These are phyloP conservation scores for Glebionis coronaria DNA, from an alignment of 129 eudicot genomes.

Conservation along the genomic window DNA sequence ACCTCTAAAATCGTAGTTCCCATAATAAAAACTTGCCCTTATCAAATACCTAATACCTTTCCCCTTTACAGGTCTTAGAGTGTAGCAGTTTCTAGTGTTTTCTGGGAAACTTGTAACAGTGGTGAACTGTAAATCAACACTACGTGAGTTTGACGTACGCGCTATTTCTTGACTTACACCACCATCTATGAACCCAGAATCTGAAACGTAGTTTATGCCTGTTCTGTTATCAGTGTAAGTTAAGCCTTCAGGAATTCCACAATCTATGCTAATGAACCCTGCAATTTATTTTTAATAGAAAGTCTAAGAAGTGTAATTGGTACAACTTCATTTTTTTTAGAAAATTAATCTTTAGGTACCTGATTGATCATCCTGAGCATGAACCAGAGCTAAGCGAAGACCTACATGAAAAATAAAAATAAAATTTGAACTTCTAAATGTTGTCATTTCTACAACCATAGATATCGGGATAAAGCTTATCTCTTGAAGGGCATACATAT, in stretches of 20 bases:
- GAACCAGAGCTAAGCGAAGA: not conserved
- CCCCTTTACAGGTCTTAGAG: constrained; percentile 26
- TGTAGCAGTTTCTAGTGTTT: constrained; percentile 43
- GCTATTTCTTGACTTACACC: not conserved
- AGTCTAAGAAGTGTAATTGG: not conserved
- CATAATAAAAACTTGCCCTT: constrained; percentile 35
- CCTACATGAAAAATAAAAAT: constrained; percentile 3
- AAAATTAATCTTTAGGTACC: not conserved
- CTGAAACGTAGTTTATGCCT: constrained; percentile 3
- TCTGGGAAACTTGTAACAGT: constrained; percentile 42
- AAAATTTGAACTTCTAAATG: not conserved
- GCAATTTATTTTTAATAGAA: not conserved
- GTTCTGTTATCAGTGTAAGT: not conserved
- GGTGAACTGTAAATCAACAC: not conserved
- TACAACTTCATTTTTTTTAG: not conserved
- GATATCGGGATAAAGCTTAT: not conserved
- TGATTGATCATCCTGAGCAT: constrained; percentile 20
- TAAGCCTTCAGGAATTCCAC: constrained; percentile 26
- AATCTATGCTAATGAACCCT: constrained; percentile 50
- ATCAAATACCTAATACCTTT: constrained; percentile 28
- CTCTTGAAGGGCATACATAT: not conserved
- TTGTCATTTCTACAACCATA: not conserved
- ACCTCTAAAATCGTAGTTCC: constrained; percentile 36
- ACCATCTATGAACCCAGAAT: constrained; percentile 1
- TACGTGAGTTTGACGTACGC: not conserved